Conservation (phyloP, 2,329 filamentous ascomycete genomes). For the Chaetoscypha palmicola region DNA sequence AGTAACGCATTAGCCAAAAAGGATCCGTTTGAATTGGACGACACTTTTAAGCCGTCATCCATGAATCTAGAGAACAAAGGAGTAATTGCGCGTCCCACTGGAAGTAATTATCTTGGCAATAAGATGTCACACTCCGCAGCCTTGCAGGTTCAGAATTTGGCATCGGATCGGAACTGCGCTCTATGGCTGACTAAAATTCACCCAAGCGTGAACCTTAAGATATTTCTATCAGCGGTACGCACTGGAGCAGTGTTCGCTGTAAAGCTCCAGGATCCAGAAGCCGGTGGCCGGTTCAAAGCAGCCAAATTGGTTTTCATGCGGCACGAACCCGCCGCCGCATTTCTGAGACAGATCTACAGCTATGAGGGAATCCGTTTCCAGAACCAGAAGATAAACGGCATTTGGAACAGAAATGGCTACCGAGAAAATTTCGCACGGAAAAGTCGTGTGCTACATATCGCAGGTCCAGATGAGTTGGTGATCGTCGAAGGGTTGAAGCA, state of each 20-base stretch:
- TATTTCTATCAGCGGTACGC: not conserved
- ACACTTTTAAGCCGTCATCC: conserved; percentile 4
- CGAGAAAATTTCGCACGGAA: not conserved
- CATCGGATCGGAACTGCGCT: conserved; percentile 3
- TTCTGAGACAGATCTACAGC: conserved; percentile 1
- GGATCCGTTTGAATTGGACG: too few species aligned
- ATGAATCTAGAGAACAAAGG: conserved; percentile 6
- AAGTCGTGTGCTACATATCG: conserved; percentile 3
- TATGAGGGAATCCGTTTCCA: not conserved
- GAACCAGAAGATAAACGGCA: not conserved
- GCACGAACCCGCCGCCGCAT: not conserved
- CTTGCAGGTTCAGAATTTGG: not conserved
- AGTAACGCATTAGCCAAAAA: too few species aligned
- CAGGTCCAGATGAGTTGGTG: not conserved
- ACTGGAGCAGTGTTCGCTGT: conserved; percentile 5
- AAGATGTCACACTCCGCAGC: not conserved
- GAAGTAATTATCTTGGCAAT: conserved; percentile 6
- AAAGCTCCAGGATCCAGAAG: not conserved
- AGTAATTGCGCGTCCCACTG: not conserved
- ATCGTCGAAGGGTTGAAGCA: not conserved
- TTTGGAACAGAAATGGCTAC: conserved; percentile 7
- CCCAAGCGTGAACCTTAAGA: not conserved
- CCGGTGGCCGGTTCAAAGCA: not conserved
- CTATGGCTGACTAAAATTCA: conserved; percentile 5
- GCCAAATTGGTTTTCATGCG: conserved; percentile 7